Conservation (phyloP, 106 monocot species). For the Acorus calamus region DNA sequence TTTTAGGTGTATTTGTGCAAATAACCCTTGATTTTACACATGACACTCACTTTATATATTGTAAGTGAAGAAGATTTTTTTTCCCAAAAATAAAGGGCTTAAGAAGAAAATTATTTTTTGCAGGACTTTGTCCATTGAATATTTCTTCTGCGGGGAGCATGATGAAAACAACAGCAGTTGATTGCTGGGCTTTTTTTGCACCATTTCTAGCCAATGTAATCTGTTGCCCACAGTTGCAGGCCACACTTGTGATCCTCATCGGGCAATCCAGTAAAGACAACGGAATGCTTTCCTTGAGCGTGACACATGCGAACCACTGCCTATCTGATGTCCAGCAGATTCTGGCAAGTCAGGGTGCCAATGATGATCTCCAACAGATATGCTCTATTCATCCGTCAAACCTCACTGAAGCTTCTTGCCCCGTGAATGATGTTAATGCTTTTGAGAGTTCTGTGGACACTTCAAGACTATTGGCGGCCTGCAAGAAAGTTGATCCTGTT, state of each 20-base stretch:
- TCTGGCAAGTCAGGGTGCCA: constrained; percentile 68
- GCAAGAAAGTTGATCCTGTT: constrained; percentile 77
- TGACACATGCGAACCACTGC: constrained; percentile 70
- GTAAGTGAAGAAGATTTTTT: no score
- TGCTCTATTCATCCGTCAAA: constrained; percentile 64
- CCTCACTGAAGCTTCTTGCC: constrained; percentile 59
- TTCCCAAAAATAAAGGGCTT: no score
- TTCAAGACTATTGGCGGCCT: constrained; percentile 67
- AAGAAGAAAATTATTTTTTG: not conserved
- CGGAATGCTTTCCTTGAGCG: constrained; percentile 67
- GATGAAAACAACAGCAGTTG: constrained; percentile 73
- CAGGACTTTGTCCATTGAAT: constrained; percentile 72
- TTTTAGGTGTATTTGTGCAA: no score
- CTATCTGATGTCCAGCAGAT: constrained; percentile 85
- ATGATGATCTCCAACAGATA: constrained; percentile 43
- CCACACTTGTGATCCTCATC: constrained; percentile 75
- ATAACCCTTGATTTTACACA: no score
- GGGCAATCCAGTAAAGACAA: constrained; percentile 77
- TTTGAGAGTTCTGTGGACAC: constrained; percentile 81
- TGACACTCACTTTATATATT: no score
- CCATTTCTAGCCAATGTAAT: constrained; percentile 95
- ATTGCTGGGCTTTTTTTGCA: constrained; percentile 78
- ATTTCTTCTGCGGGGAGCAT: constrained; percentile 50
- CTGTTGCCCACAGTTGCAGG: constrained; percentile 87
- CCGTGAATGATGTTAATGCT: constrained; percentile 45